Percentiles rank a stretch among this genome's conserved stretches.
Conservation (phyloP, 805 yeast genomes). For the Wickerhamiella cacticola region DNA sequence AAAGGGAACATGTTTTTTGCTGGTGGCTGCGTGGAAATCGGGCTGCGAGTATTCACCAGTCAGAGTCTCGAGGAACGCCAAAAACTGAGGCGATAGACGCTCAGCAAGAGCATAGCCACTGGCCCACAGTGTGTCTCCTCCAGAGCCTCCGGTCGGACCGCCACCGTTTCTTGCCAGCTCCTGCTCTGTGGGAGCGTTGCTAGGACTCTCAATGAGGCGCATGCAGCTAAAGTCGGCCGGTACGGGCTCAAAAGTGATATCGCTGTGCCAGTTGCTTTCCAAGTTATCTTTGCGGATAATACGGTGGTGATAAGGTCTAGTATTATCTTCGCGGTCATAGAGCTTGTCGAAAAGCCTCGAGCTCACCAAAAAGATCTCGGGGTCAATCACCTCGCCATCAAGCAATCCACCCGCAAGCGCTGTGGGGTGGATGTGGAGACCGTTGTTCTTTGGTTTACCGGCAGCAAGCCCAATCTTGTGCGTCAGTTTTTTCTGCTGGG, state of each 20-base stretch:
- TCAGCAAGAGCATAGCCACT: slow-evolving; percentile 45
- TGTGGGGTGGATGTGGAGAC: slow-evolving; percentile 15
- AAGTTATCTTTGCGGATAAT: slow-evolving; percentile 7
- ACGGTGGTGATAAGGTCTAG: not conserved
- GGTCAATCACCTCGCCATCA: slow-evolving; percentile 11
- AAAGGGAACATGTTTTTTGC: slow-evolving; percentile 7
- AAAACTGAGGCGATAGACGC: slow-evolving; percentile 40
- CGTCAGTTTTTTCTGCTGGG: slow-evolving; percentile 20
- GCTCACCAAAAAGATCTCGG: slow-evolving; percentile 12
- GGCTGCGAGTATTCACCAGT: slow-evolving; percentile 13
- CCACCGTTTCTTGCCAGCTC: slow-evolving; percentile 11
- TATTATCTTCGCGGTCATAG: not conserved
- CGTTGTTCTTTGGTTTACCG: slow-evolving; percentile 13
- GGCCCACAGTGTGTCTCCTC: slow-evolving; percentile 45
- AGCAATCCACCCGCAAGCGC: slow-evolving; percentile 13
- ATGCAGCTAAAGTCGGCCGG: slow-evolving; percentile 47
- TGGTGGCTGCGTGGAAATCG: not conserved
- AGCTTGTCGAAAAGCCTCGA: slow-evolving; percentile 5
- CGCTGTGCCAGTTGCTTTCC: slow-evolving; percentile 37
- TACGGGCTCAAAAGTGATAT: slow-evolving; percentile 43
- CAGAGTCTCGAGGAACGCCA: slow-evolving; percentile 31
- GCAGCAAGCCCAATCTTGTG: slow-evolving; percentile 11
- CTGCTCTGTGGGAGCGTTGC: slow-evolving; percentile 7
- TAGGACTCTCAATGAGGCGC: slow-evolving; percentile 36
- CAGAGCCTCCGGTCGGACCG: slow-evolving; percentile 24